Percentiles rank a stretch among this genome's conserved stretches.
phyloP scores from a whole-genome alignment of 2,329 filamentous ascomycete genomes.

The Aspergillus japonicus region DNA sequence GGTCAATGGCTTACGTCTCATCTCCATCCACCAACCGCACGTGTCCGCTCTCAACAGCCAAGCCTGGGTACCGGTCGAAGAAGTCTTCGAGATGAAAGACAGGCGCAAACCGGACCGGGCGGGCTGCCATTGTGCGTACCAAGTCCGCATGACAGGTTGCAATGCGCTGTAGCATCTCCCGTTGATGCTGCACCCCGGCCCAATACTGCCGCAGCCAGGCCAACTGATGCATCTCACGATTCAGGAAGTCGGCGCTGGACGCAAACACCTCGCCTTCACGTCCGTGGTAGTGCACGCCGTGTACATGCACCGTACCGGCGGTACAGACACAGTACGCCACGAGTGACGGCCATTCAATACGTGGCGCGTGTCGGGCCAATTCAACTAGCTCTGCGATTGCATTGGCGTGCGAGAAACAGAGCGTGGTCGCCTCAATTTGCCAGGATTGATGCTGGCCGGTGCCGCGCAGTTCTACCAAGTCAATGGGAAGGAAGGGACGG shows the following conservation, averaged over 20 bases:
- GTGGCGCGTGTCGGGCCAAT: constrained; percentile 69
- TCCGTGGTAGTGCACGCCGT: constrained; percentile 75
- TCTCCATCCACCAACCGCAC: constrained; percentile 68
- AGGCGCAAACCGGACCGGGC: constrained; percentile 69
- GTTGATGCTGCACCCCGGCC: constrained; percentile 76
- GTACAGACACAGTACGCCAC: constrained; percentile 85
- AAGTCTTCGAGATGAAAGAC: constrained; percentile 86
- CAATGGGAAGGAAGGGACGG: constrained; percentile 80
- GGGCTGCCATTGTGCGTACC: constrained; percentile 68
- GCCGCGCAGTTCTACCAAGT: constrained; percentile 75
- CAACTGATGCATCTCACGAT: constrained; percentile 76
- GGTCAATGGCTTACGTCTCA: constrained; percentile 39
- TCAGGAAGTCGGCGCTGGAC: constrained; percentile 67
- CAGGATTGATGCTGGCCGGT: constrained; percentile 84
- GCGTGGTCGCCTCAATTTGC: constrained; percentile 87
- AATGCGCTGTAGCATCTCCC: constrained; percentile 73
- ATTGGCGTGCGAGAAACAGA: constrained; percentile 84
- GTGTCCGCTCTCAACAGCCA: constrained; percentile 71
- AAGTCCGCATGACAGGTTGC: constrained; percentile 77
- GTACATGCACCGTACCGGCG: constrained; percentile 83
- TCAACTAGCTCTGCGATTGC: constrained; percentile 81
- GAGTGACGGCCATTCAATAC: constrained; percentile 82
- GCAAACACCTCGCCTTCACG: constrained; percentile 63
- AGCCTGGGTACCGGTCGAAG: constrained; percentile 75
- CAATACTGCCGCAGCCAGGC: constrained; percentile 72